Base-by-base conservation (phyloP, 148 eudicot species). In the Rhododendron ferrugineum region DNA sequence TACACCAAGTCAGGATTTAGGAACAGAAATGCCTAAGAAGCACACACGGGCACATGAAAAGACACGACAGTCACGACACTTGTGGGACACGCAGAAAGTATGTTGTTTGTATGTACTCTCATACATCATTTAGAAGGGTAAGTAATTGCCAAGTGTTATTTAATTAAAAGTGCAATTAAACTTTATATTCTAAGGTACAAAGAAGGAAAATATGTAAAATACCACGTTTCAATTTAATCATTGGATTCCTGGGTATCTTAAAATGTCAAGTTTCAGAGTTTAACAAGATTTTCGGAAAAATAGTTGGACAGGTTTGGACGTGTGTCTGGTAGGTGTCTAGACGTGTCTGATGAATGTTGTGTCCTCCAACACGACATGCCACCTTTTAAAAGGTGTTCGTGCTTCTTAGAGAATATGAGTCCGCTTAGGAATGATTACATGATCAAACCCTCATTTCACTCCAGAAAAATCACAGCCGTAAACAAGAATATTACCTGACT, bases 401-500 rank as follows among this genome's bases (percentile, higher is more conserved):
- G 7, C 60, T 58, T 20, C 23, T 58, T 20, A 22, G 26, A 20
- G 26, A 58, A 58, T 58, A 20, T 6, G 7, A 58, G 0, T 58
- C n/a, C 66, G 0, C 28, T 6, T 8, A 23, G 72, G 72, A 64
- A n/a, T n/a, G 68, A 62, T 62, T 9, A 7, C 30, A 64, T 64
- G 30, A 62, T 62, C 68, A 30, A 66, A 83, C 30, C 34, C n/a
- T 49, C 37, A 49, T n/a, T 6, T n/a, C 22, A 50, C 30, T 68
- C 36, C 22, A 84, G 28, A 42, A 64, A 26, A 52, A 37, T 6
- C 73, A 79, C 44, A 73, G 3, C 10, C 2, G 6, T 6, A 36
- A 37, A 66, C 0, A 4, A 36, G 32, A 58, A 79, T 16, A 32
- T 28, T 86, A 96, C 99, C 98, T 96, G 84, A 96, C 91, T 79